Conservation (phyloP, 495 filamentous ascomycete genomes). For the Penicillium nucicola region DNA sequence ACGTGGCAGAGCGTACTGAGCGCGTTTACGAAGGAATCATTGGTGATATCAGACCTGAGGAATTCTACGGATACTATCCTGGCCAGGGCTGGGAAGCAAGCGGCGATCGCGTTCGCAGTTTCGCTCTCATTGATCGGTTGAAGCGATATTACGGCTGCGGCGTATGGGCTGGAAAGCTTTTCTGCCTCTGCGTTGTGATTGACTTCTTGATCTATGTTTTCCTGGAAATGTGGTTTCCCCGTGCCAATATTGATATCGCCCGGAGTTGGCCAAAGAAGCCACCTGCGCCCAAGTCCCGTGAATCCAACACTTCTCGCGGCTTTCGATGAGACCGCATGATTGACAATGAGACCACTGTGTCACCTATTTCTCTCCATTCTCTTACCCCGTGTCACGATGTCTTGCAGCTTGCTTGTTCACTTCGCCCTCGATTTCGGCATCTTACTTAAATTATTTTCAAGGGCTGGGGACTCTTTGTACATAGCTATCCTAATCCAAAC, state of each 20-base stretch:
- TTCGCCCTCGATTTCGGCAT: no score
- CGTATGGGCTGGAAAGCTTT: conserved; percentile 98
- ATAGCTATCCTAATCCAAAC: no score
- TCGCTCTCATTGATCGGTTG: conserved; percentile 87
- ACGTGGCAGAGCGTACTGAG: conserved; percentile 89
- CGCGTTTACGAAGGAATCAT: conserved; percentile 91
- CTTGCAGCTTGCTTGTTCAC: no score
- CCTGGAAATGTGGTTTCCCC: conserved; percentile 81
- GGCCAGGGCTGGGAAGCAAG: conserved; percentile 63
- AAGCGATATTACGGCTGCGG: conserved; percentile 99
- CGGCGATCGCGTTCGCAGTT: conserved; percentile 74
- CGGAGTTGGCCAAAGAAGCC: conserved; percentile 85
- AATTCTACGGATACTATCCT: conserved; percentile 78
- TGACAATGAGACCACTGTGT: no score
- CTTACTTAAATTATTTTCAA: no score
- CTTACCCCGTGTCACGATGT: no score
- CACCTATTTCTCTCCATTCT: no score
- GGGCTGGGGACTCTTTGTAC: no score
- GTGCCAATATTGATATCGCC: conserved; percentile 81
- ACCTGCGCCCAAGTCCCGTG: conserved; percentile 8
- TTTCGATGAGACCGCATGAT: conserved; percentile 1
- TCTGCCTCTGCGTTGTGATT: conserved; percentile 90
- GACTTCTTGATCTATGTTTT: conserved; percentile 87
- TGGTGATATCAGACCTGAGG: conserved; percentile 74
- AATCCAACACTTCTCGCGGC: conserved; percentile 4